phyloP scores from a whole-genome alignment of 2,329 filamentous ascomycete genomes.

The Pseudogymnoascus sp. region DNA sequence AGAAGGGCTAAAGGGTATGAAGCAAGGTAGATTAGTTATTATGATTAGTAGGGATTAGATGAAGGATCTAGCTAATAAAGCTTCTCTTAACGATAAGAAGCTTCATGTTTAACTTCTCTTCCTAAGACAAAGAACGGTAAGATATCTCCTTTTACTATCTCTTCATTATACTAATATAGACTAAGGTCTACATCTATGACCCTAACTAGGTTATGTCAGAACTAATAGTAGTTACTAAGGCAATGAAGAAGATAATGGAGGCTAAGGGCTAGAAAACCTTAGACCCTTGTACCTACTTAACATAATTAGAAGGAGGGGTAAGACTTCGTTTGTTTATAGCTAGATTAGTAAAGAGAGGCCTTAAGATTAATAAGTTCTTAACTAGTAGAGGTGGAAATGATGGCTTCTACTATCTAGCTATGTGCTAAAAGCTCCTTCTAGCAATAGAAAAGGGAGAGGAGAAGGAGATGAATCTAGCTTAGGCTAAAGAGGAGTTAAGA shows the following conservation, averaged over 20 bases:
- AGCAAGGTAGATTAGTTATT: not conserved
- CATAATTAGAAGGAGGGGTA: not conserved
- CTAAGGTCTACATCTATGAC: not conserved
- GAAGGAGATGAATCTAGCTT: not conserved
- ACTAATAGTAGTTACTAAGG: too few species aligned
- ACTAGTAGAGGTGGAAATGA: not conserved
- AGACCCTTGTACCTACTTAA: not conserved
- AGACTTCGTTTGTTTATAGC: not conserved
- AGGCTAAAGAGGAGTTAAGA: not conserved
- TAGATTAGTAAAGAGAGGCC: not conserved
- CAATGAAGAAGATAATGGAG: not conserved
- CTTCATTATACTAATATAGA: not conserved
- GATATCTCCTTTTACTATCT: not conserved
- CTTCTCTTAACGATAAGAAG: not conserved
- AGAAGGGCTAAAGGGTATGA: not conserved
- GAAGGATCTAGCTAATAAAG: not conserved
- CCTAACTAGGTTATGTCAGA: not conserved
- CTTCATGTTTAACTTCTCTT: not conserved
- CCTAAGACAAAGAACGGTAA: not conserved
- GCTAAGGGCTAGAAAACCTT: not conserved
- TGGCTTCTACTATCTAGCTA: not conserved
- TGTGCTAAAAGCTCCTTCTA: not conserved
- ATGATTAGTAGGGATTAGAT: not conserved
- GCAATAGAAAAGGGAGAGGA: not conserved
- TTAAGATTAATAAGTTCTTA: not conserved